Base-by-base conservation (phyloP, 805 yeast species). In the Schwanniomyces sp. region DNA sequence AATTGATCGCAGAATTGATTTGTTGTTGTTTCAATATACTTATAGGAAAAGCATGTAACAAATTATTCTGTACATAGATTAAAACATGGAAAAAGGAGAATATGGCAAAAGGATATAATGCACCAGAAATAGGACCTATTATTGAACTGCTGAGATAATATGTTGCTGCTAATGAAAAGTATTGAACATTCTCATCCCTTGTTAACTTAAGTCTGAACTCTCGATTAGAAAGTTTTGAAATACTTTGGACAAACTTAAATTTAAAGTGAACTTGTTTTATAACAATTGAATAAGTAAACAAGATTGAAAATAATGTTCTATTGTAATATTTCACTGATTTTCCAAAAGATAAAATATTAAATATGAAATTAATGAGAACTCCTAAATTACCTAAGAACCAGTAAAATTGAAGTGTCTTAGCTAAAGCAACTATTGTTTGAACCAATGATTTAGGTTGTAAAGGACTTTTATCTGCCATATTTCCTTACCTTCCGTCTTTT, bases 361-460 rank as follows among this genome's bases (percentile, higher is more conserved):
- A 52, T 3, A 65, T 48, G 56, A 77, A 76, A 12, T 32, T 32
- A 62, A 67, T 78, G 45, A 63, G 53, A 2, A 81, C 52, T 2
- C 83, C 79, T 11, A 79, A 70, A 63, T 85, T 88, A 14, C 87
- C 85, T 25, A 82, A 45, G 53, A 78, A 85, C 91, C 91, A 85
- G 55, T 81, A 81, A 59, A 85, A 83, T 60, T 85, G 89, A 7
- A 82, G 81, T 9, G 83, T 78, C 52, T 66, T 58, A 29, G 46
- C 34, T 12, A 59, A 44, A 5, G 47, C 21, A 18, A 40, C 14
- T 14, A 49, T 28, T 17, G 45, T 48, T 25, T 36, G 44, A 12
- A 26, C 41, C 10, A 50, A 44, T 5, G 52, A 37, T 26, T 45
- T 45, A 11, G 24, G 28, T 14, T 26, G 45, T 29, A 34, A 12